Conservation (phyloP, 306 rosid genomes). For the Styphnolobium japonicum region DNA sequence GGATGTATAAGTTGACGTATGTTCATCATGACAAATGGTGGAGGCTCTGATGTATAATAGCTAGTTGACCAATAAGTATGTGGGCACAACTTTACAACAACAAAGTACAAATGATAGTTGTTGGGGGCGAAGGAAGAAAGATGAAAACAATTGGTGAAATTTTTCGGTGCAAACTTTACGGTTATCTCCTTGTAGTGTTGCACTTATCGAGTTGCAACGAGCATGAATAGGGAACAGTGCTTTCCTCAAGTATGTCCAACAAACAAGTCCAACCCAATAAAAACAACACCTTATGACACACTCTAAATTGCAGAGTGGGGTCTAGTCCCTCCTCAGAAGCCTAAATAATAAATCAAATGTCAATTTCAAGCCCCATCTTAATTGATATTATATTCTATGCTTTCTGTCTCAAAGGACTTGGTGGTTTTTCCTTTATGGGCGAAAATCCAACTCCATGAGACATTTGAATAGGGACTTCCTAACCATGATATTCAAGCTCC, state of each 20-base stretch:
- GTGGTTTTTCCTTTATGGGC: slow-evolving; percentile 48
- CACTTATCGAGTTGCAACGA: slow-evolving; percentile 64
- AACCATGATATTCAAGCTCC: slow-evolving; percentile 15
- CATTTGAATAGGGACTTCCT: slow-evolving; percentile 34
- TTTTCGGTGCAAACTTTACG: slow-evolving; percentile 29
- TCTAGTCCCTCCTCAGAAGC: slow-evolving; percentile 1
- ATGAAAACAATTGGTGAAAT: slow-evolving; percentile 12
- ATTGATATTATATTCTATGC: slow-evolving; percentile 35
- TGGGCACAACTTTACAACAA: slow-evolving; percentile 62
- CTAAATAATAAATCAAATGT: slow-evolving; percentile 42
- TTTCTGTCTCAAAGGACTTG: slow-evolving; percentile 48
- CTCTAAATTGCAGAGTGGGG: slow-evolving; percentile 36
- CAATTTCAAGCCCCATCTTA: slow-evolving; percentile 42
- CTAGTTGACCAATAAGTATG: slow-evolving; percentile 49
- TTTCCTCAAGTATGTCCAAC: slow-evolving; percentile 51
- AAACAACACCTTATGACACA: slow-evolving; percentile 64
- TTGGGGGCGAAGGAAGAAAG: slow-evolving; percentile 41
- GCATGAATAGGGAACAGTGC: slow-evolving; percentile 60
- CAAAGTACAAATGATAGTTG: slow-evolving; percentile 60
- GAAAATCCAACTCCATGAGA: slow-evolving; percentile 56
- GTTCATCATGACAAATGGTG: slow-evolving; percentile 38
- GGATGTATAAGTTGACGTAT: slow-evolving; percentile 10
- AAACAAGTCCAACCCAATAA: slow-evolving; percentile 69
- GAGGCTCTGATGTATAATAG: slow-evolving; percentile 29
- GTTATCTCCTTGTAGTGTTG: slow-evolving; percentile 71